Percentiles rank a stretch among this genome's conserved stretches.
These are phyloP conservation scores for Guillardia theta DNA, from an alignment of 78 protist genomes.

Conservation along the genomic window DNA sequence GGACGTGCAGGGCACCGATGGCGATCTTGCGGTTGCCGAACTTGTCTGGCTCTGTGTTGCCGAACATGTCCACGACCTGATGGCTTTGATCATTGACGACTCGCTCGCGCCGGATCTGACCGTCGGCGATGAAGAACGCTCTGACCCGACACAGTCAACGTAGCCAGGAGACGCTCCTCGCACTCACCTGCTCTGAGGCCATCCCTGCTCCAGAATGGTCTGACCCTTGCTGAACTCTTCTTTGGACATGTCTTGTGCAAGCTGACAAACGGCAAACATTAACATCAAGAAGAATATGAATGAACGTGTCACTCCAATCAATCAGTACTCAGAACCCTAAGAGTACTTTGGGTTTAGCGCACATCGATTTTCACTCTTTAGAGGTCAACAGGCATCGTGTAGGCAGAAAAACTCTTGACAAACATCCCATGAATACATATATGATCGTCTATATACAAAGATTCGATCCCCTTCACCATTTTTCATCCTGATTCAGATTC, in stretches of 20 bases:
- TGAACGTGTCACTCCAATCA: no score
- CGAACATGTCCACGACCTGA: conserved; percentile 25
- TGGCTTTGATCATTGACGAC: background rate
- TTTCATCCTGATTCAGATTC: background rate
- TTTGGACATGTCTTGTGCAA: background rate
- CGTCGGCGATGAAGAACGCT: conserved; percentile 23
- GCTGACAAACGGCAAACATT: no score
- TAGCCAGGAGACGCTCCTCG: no score
- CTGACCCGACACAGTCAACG: no score
- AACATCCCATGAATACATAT: background rate
- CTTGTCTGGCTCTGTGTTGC: conserved; percentile 22
- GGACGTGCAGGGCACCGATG: conserved; percentile 33
- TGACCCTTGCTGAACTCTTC: background rate
- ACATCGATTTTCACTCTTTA: no score
- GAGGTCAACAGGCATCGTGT: no score
- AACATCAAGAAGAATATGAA: background rate
- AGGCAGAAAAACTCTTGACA: no score
- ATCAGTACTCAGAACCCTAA: no score
- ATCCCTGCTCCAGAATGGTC: background rate
- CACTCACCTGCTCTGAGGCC: background rate
- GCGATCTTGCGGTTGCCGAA: conserved; percentile 33
- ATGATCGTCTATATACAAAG: background rate
- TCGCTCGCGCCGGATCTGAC: conserved; percentile 20
- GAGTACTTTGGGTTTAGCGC: no score
- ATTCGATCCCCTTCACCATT: background rate